Evolutionary conservation across 2,329 filamentous ascomycete species (phyloP).

Genomic region (Fonsecaea multimorphosa): DNA sequence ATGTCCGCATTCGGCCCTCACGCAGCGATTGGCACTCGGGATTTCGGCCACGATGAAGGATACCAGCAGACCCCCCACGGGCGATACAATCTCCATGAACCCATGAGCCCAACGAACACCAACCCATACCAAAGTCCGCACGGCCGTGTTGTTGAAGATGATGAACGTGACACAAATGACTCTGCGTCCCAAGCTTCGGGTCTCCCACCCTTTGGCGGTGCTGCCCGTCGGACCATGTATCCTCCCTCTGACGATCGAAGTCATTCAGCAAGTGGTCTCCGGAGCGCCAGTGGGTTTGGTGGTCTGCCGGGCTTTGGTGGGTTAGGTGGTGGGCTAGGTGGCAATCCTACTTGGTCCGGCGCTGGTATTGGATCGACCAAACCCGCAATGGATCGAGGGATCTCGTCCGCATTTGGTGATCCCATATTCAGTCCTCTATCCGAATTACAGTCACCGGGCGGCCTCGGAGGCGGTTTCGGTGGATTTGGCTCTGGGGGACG

Average conservation of each 20-base stretch:
- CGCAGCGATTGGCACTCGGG: conserved; percentile 63
- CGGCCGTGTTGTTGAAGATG: conserved; percentile 68
- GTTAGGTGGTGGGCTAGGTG: conserved; percentile 62
- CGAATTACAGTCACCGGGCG: conserved; percentile 78
- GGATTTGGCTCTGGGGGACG: conserved; percentile 69
- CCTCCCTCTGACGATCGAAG: conserved; percentile 81
- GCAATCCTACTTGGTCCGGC: conserved; percentile 53
- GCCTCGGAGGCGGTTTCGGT: conserved; percentile 67
- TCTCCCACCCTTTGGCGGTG: conserved; percentile 50
- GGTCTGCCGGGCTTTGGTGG: conserved; percentile 68
- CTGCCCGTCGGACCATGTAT: conserved; percentile 55
- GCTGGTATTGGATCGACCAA: conserved; percentile 72
- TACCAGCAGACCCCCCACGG: conserved; percentile 62
- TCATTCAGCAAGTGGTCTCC: conserved; percentile 84
- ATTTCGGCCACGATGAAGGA: conserved; percentile 64
- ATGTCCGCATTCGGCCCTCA: conserved; percentile 68
- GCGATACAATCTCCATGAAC: conserved; percentile 63
- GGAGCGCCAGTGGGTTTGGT: conserved; percentile 48
- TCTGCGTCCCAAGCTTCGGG: conserved; percentile 50
- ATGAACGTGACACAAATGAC: conserved; percentile 62
- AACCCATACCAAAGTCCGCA: conserved; percentile 95
- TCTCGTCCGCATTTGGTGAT: conserved; percentile 60
- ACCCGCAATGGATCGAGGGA: conserved; percentile 65
- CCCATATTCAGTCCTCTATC: conserved; percentile 75
- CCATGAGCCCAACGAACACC: conserved; percentile 89